Evolutionary conservation across 129 eudicot genomes (phyloP).

Genomic region (Flaveria trinervia): DNA sequence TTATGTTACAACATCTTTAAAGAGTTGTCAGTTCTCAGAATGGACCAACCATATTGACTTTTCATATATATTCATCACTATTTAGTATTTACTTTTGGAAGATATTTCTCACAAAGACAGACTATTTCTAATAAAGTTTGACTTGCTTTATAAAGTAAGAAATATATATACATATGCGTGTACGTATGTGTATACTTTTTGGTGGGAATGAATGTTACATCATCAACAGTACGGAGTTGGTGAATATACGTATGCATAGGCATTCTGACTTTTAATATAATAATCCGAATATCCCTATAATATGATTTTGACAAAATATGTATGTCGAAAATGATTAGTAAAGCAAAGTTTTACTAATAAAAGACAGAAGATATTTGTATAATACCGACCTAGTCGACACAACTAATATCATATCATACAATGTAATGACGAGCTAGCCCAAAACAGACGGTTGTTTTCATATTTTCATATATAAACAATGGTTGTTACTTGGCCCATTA

Average conservation of each 20-base stretch:
- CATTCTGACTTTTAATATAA: neutral
- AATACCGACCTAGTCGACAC: neutral
- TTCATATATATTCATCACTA: neutral
- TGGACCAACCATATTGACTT: neutral
- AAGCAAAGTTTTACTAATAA: neutral
- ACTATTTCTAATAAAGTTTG: neutral
- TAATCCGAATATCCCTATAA: neutral
- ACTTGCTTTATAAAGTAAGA: neutral
- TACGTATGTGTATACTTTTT: neutral
- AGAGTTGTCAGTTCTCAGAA: neutral
- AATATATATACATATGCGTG: neutral
- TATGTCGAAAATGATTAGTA: neutral
- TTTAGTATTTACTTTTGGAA: neutral
- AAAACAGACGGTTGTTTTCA: neutral
- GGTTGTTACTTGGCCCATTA: neutral
- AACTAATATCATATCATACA: neutral
- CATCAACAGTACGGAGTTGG: slow-evolving; percentile 2
- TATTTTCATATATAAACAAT: no score
- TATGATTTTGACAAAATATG: neutral
- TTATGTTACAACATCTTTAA: neutral
- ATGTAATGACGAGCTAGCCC: no score
- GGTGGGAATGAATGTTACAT: neutral
- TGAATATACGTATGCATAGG: neutral
- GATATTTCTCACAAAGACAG: neutral
- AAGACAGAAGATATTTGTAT: neutral